Evolutionary conservation across 306 rosid genomes (phyloP), one percentile per base, ranked within the genome.

Genomic region (Abrus precatorius): DNA sequence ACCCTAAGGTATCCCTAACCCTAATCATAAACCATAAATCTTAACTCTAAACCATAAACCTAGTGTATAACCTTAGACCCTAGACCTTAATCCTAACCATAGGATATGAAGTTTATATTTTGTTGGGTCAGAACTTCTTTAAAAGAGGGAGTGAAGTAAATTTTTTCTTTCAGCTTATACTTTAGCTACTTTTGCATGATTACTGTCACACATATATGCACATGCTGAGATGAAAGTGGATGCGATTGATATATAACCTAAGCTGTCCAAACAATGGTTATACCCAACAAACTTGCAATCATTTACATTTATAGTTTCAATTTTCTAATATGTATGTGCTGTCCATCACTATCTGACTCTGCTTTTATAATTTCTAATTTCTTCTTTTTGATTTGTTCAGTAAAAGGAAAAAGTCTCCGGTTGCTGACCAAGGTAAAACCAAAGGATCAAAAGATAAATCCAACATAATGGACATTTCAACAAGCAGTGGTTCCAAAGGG

Each of bases 391-490:
- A 70, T 52, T 12, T 78, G 68, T 20, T 63, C 8, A 80, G 88
- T 9, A 81, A 76, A 59, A 82, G 83, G 74, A 85, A 55, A 79
- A 75, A 3, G 45, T 69, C 76, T 13, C 11, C 61, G 1, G 53
- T 28, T 20, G 64, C 79, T 53, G 64, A 60, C 34, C 78, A 83
- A 61, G 90, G 90, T 69, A 72, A n/a, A 72, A 59, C 70, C 69
- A 61, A 47, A 12, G 77, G 75, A 61, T 81, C 86, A 9, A 90
- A 85, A 64, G 89, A 81, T 62, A 62, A 79, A 62, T 85, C 88
- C 66, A 77, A 49, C 62, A 43, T 32, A 30, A 69, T 30, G 32
- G 83, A 66, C 30, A 81, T 79, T 40, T 69, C 86, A 8, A 48
- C 49, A 20, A 87, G 84, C 29, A 69, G 84, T 67, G 90, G 78